Percentiles rank a stretch among this genome's conserved stretches.
Conservation (phyloP, 208 protist genomes). For the Herpetomonas muscarum region DNA sequence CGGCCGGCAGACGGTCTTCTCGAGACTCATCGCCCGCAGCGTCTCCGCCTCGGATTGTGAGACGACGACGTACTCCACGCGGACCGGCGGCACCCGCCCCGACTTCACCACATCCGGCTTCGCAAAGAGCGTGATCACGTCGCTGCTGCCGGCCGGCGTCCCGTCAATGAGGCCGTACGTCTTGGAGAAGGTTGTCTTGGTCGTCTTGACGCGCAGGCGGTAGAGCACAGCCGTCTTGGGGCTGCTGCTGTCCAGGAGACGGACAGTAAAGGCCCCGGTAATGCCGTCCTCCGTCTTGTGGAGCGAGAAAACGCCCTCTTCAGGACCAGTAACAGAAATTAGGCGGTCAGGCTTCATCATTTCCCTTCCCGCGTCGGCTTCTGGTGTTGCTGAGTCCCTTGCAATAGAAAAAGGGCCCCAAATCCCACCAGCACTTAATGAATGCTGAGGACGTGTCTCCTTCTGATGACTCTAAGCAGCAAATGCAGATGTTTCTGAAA, state of each 20-base stretch:
- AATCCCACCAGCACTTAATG: no score
- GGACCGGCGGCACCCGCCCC: constrained; percentile 38
- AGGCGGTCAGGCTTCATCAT: background rate
- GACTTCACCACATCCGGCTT: constrained; percentile 21
- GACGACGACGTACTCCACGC: constrained; percentile 44
- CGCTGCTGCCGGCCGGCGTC: constrained; percentile 11
- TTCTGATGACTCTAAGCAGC: no score
- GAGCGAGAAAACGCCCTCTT: constrained; percentile 9
- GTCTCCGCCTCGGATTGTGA: constrained; percentile 17
- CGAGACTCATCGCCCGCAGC: constrained; percentile 16
- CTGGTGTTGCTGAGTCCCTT: background rate
- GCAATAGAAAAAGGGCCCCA: no score
- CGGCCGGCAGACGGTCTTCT: constrained; percentile 31
- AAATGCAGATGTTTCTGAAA: no score
- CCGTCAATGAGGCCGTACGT: constrained; percentile 41
- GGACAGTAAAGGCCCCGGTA: constrained; percentile 26
- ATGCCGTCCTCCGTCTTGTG: constrained; percentile 6
- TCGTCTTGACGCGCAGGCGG: constrained; percentile 52
- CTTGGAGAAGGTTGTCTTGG: constrained; percentile 53
- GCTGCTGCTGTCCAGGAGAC: constrained; percentile 9
- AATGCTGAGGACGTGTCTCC: no score
- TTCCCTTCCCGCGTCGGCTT: background rate
- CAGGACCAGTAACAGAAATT: constrained; percentile 10
- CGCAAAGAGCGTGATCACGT: constrained; percentile 31
- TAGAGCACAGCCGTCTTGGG: constrained; percentile 24